phyloP scores from a whole-genome alignment of 108 stramenopile genomes.

The Aurantiochytrium sp. region DNA sequence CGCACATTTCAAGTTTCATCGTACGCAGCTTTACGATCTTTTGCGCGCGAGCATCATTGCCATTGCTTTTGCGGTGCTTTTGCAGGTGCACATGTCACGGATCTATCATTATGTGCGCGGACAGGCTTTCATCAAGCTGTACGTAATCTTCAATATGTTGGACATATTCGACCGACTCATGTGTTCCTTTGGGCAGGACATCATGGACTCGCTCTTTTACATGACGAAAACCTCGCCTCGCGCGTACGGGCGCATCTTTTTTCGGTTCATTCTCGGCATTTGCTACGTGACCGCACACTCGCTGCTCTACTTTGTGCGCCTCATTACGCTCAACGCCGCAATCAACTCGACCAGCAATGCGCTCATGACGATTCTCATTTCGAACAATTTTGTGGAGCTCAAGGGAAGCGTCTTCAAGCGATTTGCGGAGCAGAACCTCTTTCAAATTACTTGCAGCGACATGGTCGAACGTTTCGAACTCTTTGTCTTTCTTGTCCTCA shows the following conservation, averaged over 20 bases:
- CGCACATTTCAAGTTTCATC: slow-evolving; percentile 25
- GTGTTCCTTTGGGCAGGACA: slow-evolving; percentile 90
- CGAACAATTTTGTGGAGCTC: slow-evolving; percentile 97
- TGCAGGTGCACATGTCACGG: slow-evolving; percentile 74
- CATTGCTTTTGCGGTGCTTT: slow-evolving; percentile 54
- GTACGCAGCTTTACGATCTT: slow-evolving; percentile 72
- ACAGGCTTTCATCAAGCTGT: slow-evolving; percentile 93
- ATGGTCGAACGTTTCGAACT: slow-evolving; percentile 55
- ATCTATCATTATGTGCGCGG: slow-evolving; percentile 96
- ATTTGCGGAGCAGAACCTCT: slow-evolving; percentile 86
- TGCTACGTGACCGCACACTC: slow-evolving; percentile 85
- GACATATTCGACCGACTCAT: slow-evolving; percentile 92
- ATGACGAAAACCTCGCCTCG: slow-evolving; percentile 61
- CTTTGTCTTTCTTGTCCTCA: slow-evolving; percentile 42
- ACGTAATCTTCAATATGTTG: slow-evolving; percentile 87
- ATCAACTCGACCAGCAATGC: slow-evolving; percentile 50
- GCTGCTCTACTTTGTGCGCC: slow-evolving; percentile 57
- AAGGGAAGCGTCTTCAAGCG: slow-evolving; percentile 96
- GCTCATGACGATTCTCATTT: slow-evolving; percentile 76
- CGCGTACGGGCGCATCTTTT: slow-evolving; percentile 58
- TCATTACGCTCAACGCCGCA: slow-evolving; percentile 48
- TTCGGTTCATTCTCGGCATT: slow-evolving; percentile 55
- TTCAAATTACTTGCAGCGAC: slow-evolving; percentile 79
- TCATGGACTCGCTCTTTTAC: slow-evolving; percentile 83
- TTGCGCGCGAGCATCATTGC: slow-evolving; percentile 66